Conservation (phyloP, 192 early-diverging fungal species). For the Lunasporangiospora selenospora region DNA sequence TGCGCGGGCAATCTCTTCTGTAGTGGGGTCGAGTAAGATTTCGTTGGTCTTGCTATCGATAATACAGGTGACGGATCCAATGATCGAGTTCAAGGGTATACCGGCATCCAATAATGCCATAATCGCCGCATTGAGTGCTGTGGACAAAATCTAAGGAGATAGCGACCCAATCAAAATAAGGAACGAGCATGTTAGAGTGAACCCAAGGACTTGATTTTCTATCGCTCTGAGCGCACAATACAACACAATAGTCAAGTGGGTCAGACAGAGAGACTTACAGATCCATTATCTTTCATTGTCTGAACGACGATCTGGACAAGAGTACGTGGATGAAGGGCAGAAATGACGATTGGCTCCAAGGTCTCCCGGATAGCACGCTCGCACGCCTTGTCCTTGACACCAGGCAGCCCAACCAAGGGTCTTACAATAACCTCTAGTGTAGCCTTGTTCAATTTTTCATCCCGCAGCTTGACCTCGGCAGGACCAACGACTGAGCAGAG, state of each 20-base stretch:
- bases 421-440: constrained; percentile 82
- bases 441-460: constrained; percentile 91
- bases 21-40: constrained; percentile 81
- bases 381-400: constrained; percentile 73
- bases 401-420: constrained; percentile 67
- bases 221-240: neutral
- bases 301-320: constrained; percentile 88
- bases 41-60: constrained; percentile 61
- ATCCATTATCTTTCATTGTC: constrained; percentile 85
- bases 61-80: constrained; percentile 75
- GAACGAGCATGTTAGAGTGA: too few relatives aligned
- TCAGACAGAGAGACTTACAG: constrained; percentile 55
- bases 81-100: constrained; percentile 75
- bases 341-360: constrained; percentile 76
- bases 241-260: neutral
- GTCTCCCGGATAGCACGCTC: constrained; percentile 76
- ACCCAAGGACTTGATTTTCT: too few relatives aligned
- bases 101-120: constrained; percentile 93
- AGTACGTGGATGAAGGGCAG: constrained; percentile 88
- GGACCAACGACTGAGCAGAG: constrained; percentile 88
- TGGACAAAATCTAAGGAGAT: constrained; percentile 63
- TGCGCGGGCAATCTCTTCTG: constrained; percentile 71
- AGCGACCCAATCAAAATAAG: too few relatives aligned
- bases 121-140: constrained; percentile 83
- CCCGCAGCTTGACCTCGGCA: constrained; percentile 80